phyloP scores from a whole-genome alignment of 345 rosid species.

The Boechera retrofracta region DNA sequence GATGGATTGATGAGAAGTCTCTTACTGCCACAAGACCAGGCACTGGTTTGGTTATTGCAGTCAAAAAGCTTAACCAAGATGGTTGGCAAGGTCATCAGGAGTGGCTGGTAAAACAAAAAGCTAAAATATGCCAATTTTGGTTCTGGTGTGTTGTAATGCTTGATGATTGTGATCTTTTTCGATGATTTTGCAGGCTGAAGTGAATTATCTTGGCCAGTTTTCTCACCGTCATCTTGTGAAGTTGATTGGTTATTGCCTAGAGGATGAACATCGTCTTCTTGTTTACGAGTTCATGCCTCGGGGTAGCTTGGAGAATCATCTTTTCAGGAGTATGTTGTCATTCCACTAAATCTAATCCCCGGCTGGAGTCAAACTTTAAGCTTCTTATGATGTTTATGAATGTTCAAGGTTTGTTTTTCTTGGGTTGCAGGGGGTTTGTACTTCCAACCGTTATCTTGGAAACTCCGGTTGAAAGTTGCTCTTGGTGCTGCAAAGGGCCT shows the following conservation, averaged over 20 bases:
- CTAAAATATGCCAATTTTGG: background rate
- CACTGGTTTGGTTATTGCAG: conserved; percentile 77
- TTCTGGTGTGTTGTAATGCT: conserved; percentile 1
- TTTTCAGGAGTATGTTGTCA: conserved; percentile 81
- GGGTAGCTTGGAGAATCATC: conserved; percentile 98
- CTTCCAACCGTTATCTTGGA: conserved; percentile 43
- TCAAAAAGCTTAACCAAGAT: conserved; percentile 74
- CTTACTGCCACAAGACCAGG: conserved; percentile 73
- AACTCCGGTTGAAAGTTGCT: conserved; percentile 76
- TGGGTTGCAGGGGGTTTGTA: conserved; percentile 31
- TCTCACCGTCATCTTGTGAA: conserved; percentile 92
- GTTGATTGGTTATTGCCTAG: conserved; percentile 88
- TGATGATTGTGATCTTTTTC: conserved; percentile 23
- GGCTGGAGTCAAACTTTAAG: background rate
- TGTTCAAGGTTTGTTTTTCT: background rate
- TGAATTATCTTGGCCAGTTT: conserved; percentile 90
- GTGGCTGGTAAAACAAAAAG: conserved; percentile 59
- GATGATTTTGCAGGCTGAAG: conserved; percentile 77
- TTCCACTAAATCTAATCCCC: conserved; percentile 11
- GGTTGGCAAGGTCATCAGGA: conserved; percentile 80
- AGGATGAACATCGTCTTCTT: conserved; percentile 92
- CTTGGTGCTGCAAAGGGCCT: conserved; percentile 97
- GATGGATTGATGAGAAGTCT: conserved; percentile 77
- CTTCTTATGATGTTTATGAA: conserved; percentile 21
- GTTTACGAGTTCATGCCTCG: conserved; percentile 97